Evolutionary conservation across 2,329 filamentous ascomycete species (phyloP).

Genomic region (Mycosphaerella sp.): DNA sequence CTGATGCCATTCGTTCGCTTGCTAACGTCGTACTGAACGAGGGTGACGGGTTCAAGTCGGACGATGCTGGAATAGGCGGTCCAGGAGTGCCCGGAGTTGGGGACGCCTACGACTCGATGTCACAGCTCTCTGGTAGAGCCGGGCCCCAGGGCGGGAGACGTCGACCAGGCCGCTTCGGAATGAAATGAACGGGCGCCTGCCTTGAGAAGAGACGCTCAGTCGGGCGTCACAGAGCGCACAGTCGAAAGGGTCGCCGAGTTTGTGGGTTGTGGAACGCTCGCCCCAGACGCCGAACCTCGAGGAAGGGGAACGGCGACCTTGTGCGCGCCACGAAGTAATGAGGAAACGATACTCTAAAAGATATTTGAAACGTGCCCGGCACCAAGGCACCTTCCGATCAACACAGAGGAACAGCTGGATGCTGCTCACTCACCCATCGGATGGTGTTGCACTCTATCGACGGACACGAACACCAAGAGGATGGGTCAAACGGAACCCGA

Average conservation of each 20-base stretch:
- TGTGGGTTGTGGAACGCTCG: not conserved
- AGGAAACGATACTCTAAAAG: conserved; percentile 1
- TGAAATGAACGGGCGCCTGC: conserved; percentile 4
- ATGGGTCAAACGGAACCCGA: not conserved
- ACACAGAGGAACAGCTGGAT: not conserved
- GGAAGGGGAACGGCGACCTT: not conserved
- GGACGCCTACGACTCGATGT: conserved; percentile 7
- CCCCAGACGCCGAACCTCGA: not conserved
- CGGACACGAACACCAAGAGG: not conserved
- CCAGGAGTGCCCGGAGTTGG: conserved; percentile 1
- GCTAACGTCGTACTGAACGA: conserved; percentile 70
- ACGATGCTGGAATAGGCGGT: conserved; percentile 32
- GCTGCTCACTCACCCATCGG: not conserved
- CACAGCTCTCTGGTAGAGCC: not conserved
- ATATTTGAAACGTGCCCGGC: not conserved
- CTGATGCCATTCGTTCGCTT: conserved; percentile 60
- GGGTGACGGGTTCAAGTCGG: conserved; percentile 60
- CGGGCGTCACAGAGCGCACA: not conserved
- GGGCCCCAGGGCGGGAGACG: not conserved
- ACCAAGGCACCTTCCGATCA: not conserved
- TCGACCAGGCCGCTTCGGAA: conserved; percentile 1
- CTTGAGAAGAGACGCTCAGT: not conserved
- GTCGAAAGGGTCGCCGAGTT: not conserved
- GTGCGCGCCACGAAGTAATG: not conserved
- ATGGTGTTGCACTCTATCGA: not conserved